A percentile compares a stretch with the other conserved stretches of the same genome.
phyloP scores from a whole-genome alignment of 1,139 yeast species.

The Diutina neorugosa region DNA sequence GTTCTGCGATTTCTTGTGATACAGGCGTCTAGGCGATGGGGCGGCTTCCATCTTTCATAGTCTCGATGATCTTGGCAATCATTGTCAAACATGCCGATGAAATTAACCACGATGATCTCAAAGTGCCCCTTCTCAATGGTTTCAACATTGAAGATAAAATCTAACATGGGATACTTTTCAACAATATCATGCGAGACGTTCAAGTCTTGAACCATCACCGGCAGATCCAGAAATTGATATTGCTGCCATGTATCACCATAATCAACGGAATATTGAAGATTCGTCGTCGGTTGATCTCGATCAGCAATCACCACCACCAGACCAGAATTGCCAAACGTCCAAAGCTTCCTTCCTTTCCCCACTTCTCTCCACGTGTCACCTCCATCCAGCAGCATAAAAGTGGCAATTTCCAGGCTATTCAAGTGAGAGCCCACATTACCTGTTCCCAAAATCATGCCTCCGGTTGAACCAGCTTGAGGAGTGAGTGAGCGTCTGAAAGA shows the following conservation, averaged over 20 bases:
- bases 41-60: neutral
- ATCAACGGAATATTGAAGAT: constrained; percentile 57
- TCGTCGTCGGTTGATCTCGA: constrained; percentile 40
- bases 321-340: constrained; percentile 97
- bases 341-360: constrained; percentile 60
- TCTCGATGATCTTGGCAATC: neutral
- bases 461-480: constrained; percentile 77
- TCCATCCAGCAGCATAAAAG: constrained; percentile 76
- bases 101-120: neutral
- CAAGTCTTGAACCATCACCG: neutral
- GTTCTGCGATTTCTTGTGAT: neutral
- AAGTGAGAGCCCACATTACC: constrained; percentile 79
- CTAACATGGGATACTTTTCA: neutral
- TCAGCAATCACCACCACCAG: constrained; percentile 66
- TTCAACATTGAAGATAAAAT: neutral
- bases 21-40: neutral
- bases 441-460: constrained; percentile 84
- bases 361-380: constrained; percentile 84
- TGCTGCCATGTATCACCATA: constrained; percentile 72
- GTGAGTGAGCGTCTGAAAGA: constrained; percentile 78
- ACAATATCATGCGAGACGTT: neutral
- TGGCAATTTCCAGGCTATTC: constrained; percentile 41
- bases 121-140: neutral
- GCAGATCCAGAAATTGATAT: constrained; percentile 45
- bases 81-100: neutral